These are phyloP conservation scores for Monosporozyma aerobia DNA, from an alignment of 805 yeast genomes.

Conservation along the genomic window DNA sequence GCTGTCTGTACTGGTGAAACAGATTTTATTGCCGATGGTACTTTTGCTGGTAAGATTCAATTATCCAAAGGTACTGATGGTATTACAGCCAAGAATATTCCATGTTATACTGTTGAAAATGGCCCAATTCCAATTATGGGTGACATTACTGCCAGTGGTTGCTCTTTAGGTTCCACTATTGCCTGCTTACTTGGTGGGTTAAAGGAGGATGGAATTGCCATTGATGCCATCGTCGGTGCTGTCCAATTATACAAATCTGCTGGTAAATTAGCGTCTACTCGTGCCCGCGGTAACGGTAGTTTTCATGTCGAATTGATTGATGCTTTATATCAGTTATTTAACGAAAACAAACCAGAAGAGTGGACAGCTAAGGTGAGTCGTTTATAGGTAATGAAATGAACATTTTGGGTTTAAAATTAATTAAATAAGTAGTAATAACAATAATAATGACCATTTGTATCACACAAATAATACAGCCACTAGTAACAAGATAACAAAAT, in stretches of 20 bases:
- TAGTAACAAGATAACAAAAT: neutral
- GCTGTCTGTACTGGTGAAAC: conserved; percentile 64
- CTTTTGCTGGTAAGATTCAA: conserved; percentile 18
- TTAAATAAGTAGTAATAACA: neutral
- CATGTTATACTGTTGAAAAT: conserved; percentile 28
- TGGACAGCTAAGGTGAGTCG: conserved; percentile 18
- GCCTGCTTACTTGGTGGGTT: conserved; percentile 47
- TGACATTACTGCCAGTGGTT: conserved; percentile 71
- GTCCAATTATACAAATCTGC: conserved; percentile 51
- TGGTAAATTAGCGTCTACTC: conserved; percentile 43
- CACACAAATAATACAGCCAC: neutral
- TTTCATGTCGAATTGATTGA: conserved; percentile 26
- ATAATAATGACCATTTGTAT: neutral
- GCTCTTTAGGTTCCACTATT: conserved; percentile 68
- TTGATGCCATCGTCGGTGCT: conserved; percentile 45
- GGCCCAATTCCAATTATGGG: conserved; percentile 64
- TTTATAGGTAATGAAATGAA: neutral
- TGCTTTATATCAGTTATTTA: conserved; percentile 20
- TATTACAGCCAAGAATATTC: conserved; percentile 14
- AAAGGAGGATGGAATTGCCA: conserved; percentile 28
- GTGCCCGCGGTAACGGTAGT: conserved; percentile 31
- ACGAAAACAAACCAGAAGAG: conserved; percentile 16
- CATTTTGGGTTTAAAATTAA: neutral
- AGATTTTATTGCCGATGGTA: conserved; percentile 46
- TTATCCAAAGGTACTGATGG: conserved; percentile 13